Evolutionary conservation across 2,329 filamentous ascomycete genomes (phyloP), one percentile per base, ranked within the genome.

Genomic region (Sarocladiaceae sp.): DNA sequence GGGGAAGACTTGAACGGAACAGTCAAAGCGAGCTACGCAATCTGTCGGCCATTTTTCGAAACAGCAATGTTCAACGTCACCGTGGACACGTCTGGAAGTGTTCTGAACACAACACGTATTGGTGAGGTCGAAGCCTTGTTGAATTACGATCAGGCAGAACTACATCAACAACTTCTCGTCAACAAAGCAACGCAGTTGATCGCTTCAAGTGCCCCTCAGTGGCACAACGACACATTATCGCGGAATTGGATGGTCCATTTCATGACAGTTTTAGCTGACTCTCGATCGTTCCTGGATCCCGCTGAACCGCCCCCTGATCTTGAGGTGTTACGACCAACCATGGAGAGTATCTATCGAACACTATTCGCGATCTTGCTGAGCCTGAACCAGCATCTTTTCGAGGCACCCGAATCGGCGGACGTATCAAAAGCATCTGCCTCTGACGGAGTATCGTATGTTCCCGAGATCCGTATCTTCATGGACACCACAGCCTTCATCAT

Each of bases 191-290:
- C 61, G 20, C 0, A n/a, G 1, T 28, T 52, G 2, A 37, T 62
- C n/a, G 18, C 53, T 2, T 2, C 15, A 0, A 2, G 2, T 1
- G 2, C 12, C 1, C 2, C 13, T 1, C 12, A n/a, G 2, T 80
- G 72, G 71, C 80, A 81, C 56, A 79, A 77, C 52, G 70, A 78
- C 39, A 71, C 64, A 0, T 60, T 69, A 1, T 62, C 75, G 0
- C 58, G 57, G 0, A 74, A 77, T 36, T 79, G 72, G 64, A 60
- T 75, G 26, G 77, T 73, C 46, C 73, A 79, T 28, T 66, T 82
- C n/a, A 55, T 78, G 0, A 59, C 59, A 1, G 36, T 64, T 1
- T 22, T 50, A 0, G 58, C 46, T 0, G 69, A 72, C 2, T 60
- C 56, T 3, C 63, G 61, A 1, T 46, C 56, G 0, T 17, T 75